Evolutionary conservation across 2,329 filamentous ascomycete species (phyloP).

Genomic region (Penicillium sp.): DNA sequence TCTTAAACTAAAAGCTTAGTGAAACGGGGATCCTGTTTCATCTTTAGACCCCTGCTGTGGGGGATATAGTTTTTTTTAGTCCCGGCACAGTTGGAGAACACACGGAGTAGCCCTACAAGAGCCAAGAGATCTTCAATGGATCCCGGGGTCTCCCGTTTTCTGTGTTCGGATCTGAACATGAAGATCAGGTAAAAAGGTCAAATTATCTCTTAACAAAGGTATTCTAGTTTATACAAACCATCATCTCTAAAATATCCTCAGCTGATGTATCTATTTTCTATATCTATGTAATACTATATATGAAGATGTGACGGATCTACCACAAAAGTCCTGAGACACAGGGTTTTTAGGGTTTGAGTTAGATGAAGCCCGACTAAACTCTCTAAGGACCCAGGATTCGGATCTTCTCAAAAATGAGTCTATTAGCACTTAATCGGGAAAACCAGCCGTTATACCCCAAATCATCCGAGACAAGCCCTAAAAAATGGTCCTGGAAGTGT

Average conservation of each 20-base stretch:
- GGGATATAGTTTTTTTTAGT: background rate
- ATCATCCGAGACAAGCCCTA: background rate
- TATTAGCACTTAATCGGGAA: background rate
- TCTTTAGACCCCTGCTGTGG: background rate
- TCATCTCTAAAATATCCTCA: background rate
- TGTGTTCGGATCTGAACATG: background rate
- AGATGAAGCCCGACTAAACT: background rate
- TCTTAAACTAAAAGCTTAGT: background rate
- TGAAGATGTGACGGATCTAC: background rate
- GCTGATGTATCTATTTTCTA: background rate
- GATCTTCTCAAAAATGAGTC: background rate
- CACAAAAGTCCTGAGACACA: background rate
- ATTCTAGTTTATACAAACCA: background rate
- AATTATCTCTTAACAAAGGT: background rate
- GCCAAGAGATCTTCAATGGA: background rate
- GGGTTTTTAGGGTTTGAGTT: background rate
- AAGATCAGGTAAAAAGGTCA: too few relatives aligned
- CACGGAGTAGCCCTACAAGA: background rate
- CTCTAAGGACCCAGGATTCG: background rate
- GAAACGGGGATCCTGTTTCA: constrained; percentile 7
- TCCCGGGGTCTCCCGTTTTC: background rate
- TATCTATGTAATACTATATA: background rate
- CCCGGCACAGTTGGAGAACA: background rate
- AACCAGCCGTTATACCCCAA: background rate
- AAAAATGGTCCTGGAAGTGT: background rate